Percentiles rank a stretch among this genome's conserved stretches.
phyloP scores from a whole-genome alignment of 208 protist species.

The Wallacemonas collosoma region DNA sequence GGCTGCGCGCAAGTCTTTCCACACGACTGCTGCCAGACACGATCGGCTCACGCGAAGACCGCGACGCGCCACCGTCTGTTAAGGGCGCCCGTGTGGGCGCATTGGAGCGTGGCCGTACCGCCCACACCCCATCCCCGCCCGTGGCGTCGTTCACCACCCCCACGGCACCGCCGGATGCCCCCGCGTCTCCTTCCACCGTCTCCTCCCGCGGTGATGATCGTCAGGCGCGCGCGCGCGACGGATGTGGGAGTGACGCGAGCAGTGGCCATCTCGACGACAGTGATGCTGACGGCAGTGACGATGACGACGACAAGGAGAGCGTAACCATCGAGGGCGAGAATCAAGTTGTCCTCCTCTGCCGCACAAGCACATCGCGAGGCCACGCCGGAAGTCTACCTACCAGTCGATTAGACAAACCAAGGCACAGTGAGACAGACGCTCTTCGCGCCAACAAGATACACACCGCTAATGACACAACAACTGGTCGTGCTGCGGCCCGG shows the following conservation, averaged over 20 bases:
- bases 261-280: not conserved
- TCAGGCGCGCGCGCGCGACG: too few relatives aligned
- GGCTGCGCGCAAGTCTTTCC: conserved; percentile 33
- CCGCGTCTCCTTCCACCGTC: too few relatives aligned
- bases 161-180: too few relatives aligned
- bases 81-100: not conserved
- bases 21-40: conserved; percentile 10
- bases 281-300: not conserved
- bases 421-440: too few relatives aligned
- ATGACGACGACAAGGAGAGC: not conserved
- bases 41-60: not conserved
- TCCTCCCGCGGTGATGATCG: too few relatives aligned
- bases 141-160: too few relatives aligned
- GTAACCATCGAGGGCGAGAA: not conserved
- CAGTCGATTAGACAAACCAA: too few relatives aligned
- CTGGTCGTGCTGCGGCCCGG: too few relatives aligned
- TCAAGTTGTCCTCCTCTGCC: not conserved
- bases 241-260: too few relatives aligned
- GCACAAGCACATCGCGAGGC: not conserved
- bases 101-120: conserved; percentile 2
- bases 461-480: not conserved
- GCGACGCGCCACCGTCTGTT: conserved; percentile 3
- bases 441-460: too few relatives aligned
- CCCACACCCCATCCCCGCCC: too few relatives aligned
- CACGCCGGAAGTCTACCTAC: not conserved